Evolutionary conservation across 306 rosid genomes (phyloP).

Genomic region (Alnus glutinosa): DNA sequence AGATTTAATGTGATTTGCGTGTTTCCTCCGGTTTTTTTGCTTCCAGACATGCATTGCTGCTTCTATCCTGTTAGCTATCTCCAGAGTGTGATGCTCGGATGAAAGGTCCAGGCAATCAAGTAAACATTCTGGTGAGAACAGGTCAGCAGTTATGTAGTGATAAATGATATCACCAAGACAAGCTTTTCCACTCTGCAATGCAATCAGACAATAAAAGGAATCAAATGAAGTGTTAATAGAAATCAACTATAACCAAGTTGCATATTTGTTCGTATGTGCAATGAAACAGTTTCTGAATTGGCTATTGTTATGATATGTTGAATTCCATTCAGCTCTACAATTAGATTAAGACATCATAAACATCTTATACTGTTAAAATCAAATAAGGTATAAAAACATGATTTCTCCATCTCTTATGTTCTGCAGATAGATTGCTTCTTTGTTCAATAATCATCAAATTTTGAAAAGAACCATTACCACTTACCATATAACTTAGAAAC

Average conservation of each 20-base stretch:
- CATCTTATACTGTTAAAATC: background rate
- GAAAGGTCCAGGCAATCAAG: slow-evolving; percentile 88
- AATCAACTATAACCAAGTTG: background rate
- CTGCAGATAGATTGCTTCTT: slow-evolving; percentile 32
- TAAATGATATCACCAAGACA: slow-evolving; percentile 85
- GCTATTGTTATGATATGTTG: background rate
- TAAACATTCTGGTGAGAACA: slow-evolving; percentile 73
- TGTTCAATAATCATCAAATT: slow-evolving; percentile 5
- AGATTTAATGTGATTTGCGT: slow-evolving; percentile 41
- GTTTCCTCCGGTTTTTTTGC: slow-evolving; percentile 67
- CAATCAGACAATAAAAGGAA: slow-evolving; percentile 6
- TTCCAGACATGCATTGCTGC: slow-evolving; percentile 84
- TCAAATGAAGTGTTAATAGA: background rate
- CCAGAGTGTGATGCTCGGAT: slow-evolving; percentile 83
- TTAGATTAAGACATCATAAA: background rate
- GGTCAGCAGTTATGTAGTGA: slow-evolving; percentile 68
- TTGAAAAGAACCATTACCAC: background rate
- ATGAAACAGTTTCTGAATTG: background rate
- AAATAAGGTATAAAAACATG: background rate
- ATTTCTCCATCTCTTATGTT: background rate
- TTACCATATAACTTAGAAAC: background rate
- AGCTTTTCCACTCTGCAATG: slow-evolving; percentile 80
- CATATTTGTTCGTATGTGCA: background rate
- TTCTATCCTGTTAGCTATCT: slow-evolving; percentile 83
- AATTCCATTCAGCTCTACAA: background rate